Base-by-base conservation (phyloP, 1,284 basidiomycete genomes). In the Ceratobasidium sp. region DNA sequence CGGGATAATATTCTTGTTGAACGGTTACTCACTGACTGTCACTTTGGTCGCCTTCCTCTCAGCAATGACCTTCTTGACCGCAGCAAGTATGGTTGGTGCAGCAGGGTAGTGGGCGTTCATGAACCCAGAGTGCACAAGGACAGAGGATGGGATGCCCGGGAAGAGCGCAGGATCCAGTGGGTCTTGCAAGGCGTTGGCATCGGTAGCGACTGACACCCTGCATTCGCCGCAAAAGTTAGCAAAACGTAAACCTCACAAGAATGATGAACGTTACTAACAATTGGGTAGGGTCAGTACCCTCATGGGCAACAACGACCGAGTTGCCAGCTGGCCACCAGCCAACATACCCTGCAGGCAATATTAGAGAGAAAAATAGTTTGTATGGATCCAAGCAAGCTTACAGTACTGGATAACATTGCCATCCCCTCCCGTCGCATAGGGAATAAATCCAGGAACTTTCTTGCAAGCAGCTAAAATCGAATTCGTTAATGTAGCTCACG, bases 41-140 rank as follows among this genome's bases (percentile, higher is more conserved):
- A 92, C 88, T 4, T 85, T 83, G 2, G 81, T 87, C 0, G 87
- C 81, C 7, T 83, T 81, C 79, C 88, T 87, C 67, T 83, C 80
- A 5, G 84, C 82, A 78, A 92, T 82, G 3, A 88, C 84, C 1
- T 80, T 83, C 72, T 88, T 80, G 1, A 91, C 90, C 1, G 88
- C 88, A 15, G 87, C 82, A 9, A 91, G 86, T 20, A 92, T 83
- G 18, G 81, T 80, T 0, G 83, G 78, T 0, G 91, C 90, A 28
- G 89, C 91, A 91, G 85, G 83, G 1, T 89, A 86, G 46, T 93
- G 92, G 15, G 86, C 86, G 13, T 86, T 82, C 0, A 82, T 85
- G 83, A 93, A 94, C 18, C 92, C 91, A 12, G 82, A 82, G 83
- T 94, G 92, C 0, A 89, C 90, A 79, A 87, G 67, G 39, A 93